Evolutionary conservation across 176 grass and related monocot species (phyloP), one percentile per base, ranked within the genome.

Genomic region (Carex myosuroides): DNA sequence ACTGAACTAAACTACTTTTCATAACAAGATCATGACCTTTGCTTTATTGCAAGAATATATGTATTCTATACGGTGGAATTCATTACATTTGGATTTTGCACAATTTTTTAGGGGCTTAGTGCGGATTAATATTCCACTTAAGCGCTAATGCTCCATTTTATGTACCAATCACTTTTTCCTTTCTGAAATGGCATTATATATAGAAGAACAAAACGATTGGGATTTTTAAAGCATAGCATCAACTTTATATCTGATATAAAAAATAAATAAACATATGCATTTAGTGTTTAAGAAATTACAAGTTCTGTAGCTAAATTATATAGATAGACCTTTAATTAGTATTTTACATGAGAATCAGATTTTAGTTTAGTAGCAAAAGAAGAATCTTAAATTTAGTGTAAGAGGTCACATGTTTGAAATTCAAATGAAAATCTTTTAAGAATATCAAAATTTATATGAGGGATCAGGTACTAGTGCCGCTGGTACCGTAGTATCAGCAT

Each of bases 101-200:
- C 22, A 54, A 54, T 66, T 83, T 3, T 63, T 69, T 68, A 53
- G 48, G 17, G 55, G 24, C 35, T 12, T 64, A 69, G 81, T 83
- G 81, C 61, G 9, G 22, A 68, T 68, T 83, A 57, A 35, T 83
- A 83, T 64, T 83, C 81, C 81, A 69, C 81, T 83, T 53, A 69
- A 26, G 61, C 39, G 3, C 35, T 68, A 83, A 66, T 53, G 58
- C 60, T 83, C 62, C 48, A 53, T 48, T 83, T 69, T 83, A 48
- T 81, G 22, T 53, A 26, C 18, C 44, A 66, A 66, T 83, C 62
- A 37, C 41, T 55, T 57, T 83, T 83, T 8, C 42, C 62, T 33
- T 69, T 66, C 12, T 46, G 3, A 39, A 39, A 39, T 35, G 33
- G 33, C 3, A 35, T 35, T 4, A 39, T 5, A 39, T 4, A 39